A percentile compares a stretch with the other conserved stretches of the same genome.
Conservation (phyloP, 768 basidiomycete species). For the Boletus bicolor region DNA sequence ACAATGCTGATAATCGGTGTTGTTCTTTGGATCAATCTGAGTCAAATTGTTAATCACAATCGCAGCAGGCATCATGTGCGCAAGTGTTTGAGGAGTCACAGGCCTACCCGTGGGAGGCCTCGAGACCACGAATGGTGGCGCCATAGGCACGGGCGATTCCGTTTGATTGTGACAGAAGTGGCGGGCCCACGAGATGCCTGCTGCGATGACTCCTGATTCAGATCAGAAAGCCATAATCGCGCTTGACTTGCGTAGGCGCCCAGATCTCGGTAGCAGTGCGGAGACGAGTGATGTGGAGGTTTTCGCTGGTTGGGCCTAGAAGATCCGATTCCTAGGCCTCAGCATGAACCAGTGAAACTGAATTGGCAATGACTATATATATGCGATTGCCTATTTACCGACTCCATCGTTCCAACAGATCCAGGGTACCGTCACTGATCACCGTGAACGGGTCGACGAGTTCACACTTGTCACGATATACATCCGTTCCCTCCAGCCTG, state of each 20-base stretch:
- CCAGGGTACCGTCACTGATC: background rate
- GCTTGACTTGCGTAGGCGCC: background rate
- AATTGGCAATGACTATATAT: fast-evolving
- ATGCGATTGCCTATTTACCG: background rate
- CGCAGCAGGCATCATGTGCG: too few species aligned
- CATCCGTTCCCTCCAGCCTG: background rate
- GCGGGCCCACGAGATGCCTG: background rate
- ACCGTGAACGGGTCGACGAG: fast-evolving
- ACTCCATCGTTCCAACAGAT: background rate
- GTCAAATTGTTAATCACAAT: background rate
- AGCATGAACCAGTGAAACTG: background rate
- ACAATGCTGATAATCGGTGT: too few species aligned
- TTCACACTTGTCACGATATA: background rate
- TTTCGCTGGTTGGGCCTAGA: background rate
- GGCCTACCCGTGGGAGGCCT: background rate
- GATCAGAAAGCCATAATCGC: too few species aligned
- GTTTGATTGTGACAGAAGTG: background rate
- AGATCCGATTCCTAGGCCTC: background rate
- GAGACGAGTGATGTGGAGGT: background rate
- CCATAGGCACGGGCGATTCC: too few species aligned
- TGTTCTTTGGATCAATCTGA: background rate
- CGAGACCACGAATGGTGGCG: too few species aligned
- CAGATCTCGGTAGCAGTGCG: background rate
- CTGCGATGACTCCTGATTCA: too few species aligned
- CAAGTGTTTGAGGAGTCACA: too few species aligned